These are phyloP conservation scores for Lasiodiplodia sp. DNA, from an alignment of 2,329 filamentous ascomycete species.

Conservation along the genomic window DNA sequence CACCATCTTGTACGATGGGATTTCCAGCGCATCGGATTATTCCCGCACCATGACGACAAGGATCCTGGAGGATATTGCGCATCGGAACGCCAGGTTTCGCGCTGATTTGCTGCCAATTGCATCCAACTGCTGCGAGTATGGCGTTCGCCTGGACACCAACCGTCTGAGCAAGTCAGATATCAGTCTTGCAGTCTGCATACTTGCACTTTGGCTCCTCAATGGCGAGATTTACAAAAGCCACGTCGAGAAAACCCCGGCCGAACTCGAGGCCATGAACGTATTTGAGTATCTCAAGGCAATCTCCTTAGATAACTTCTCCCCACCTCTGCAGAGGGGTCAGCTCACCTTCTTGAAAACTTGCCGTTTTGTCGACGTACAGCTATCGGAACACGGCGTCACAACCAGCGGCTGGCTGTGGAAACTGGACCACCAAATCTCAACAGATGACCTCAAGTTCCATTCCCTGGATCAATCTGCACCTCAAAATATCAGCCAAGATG, in stretches of 20 bases:
- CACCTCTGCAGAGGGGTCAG: conserved; percentile 14
- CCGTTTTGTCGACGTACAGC: conserved; percentile 26
- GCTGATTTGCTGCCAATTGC: conserved; percentile 31
- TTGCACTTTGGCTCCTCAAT: conserved; percentile 32
- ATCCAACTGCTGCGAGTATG: conserved; percentile 32
- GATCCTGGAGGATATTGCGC: conserved; percentile 29
- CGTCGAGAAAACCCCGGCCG: not conserved
- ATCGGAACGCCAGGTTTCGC: conserved; percentile 25
- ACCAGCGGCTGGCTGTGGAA: conserved; percentile 32
- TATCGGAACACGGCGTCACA: conserved; percentile 29
- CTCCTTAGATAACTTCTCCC: conserved; percentile 25
- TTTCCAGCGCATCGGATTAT: conserved; percentile 7
- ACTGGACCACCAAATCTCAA: conserved; percentile 25
- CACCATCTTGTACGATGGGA: conserved; percentile 23
- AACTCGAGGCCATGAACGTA: not conserved
- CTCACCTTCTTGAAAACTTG: conserved; percentile 33
- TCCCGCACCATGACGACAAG: conserved; percentile 26
- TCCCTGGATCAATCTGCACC: not conserved
- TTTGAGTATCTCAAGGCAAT: conserved; percentile 30
- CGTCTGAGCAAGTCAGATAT: not conserved
- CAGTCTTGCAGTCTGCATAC: conserved; percentile 29
- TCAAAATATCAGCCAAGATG: not conserved
- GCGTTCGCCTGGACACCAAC: conserved; percentile 25
- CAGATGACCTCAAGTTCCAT: not conserved
- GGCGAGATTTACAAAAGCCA: conserved; percentile 32